Evolutionary conservation across 2,329 filamentous ascomycete genomes (phyloP).

Genomic region (Colletotrichum sp.): DNA sequence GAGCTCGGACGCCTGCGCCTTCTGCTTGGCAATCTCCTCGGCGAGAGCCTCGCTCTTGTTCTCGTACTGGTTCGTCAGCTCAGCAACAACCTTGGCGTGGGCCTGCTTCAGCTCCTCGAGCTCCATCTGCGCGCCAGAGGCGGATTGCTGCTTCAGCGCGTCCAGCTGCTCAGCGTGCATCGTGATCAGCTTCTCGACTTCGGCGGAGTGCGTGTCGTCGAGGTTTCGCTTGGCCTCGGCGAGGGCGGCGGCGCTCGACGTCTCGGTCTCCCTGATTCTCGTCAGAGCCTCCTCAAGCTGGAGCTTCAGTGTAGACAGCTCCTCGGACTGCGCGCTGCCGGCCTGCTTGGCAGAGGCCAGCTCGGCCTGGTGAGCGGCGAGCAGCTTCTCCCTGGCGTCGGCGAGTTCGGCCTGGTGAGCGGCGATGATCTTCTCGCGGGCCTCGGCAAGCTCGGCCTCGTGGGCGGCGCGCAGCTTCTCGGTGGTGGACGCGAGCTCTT

Average conservation of each 20-base stretch:
- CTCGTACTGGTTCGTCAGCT: constrained; percentile 45
- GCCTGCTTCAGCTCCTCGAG: constrained; percentile 45
- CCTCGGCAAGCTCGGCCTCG: constrained; percentile 32
- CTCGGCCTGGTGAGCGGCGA: constrained; percentile 36
- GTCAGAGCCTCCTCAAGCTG: constrained; percentile 35
- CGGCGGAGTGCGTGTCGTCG: constrained; percentile 48
- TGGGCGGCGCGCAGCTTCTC: constrained; percentile 35
- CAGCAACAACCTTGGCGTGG: constrained; percentile 44
- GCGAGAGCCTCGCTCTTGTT: constrained; percentile 30
- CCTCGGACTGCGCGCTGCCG: constrained; percentile 37
- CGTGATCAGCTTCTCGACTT: constrained; percentile 52
- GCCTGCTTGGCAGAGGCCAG: constrained; percentile 35
- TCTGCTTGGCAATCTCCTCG: constrained; percentile 34
- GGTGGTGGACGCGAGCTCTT: constrained; percentile 33
- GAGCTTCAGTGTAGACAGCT: constrained; percentile 39
- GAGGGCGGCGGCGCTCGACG: constrained; percentile 47
- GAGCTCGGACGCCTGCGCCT: constrained; percentile 32
- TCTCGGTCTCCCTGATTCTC: constrained; percentile 40
- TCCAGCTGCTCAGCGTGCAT: constrained; percentile 48
- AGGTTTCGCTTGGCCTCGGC: constrained; percentile 51
- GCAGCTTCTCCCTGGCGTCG: constrained; percentile 39
- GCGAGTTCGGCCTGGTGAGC: constrained; percentile 46
- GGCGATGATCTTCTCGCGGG: constrained; percentile 44
- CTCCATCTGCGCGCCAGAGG: constrained; percentile 42
- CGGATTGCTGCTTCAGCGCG: constrained; percentile 42